Conservation (phyloP, 1,284 basidiomycete genomes). For the Irpex lacteus region DNA sequence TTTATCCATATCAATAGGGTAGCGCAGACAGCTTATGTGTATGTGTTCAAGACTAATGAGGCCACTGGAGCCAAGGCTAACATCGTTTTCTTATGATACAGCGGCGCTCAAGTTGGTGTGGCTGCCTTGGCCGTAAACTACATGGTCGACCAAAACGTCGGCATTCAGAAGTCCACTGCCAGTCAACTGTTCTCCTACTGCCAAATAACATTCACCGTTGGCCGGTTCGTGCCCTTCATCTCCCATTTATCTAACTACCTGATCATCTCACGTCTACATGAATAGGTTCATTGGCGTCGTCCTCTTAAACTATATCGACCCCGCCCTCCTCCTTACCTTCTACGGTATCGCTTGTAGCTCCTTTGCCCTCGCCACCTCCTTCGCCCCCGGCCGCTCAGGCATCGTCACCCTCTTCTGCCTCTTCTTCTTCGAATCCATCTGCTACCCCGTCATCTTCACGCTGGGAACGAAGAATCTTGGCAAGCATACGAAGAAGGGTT, state of each 20-base stretch:
- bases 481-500: slow-evolving; percentile 66
- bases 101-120: slow-evolving; percentile 72
- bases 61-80: neutral
- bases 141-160: slow-evolving; percentile 59
- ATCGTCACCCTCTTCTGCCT: slow-evolving; percentile 64
- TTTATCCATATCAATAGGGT: slow-evolving; percentile 32
- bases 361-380: slow-evolving; percentile 53
- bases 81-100: slow-evolving; percentile 22
- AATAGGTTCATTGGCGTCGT: slow-evolving; percentile 48
- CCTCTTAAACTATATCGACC: slow-evolving; percentile 62
- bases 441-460: slow-evolving; percentile 71
- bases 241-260: neutral
- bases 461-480: slow-evolving; percentile 72
- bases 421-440: slow-evolving; percentile 79
- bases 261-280: too few species aligned
- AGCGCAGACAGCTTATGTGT: slow-evolving; percentile 71
- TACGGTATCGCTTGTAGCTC: slow-evolving; percentile 52
- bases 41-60: slow-evolving; percentile 19
- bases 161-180: slow-evolving; percentile 50
- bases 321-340: slow-evolving; percentile 58
- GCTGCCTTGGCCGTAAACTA: slow-evolving; percentile 75
- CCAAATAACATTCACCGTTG: slow-evolving; percentile 71
- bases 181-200: slow-evolving; percentile 71
- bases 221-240: slow-evolving; percentile 39
- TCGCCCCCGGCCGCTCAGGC: slow-evolving; percentile 51